Percentiles rank a stretch among this genome's conserved stretches.
Evolutionary conservation across 495 filamentous ascomycete genomes (phyloP).

Genomic region (Penicillium antarcticum): DNA sequence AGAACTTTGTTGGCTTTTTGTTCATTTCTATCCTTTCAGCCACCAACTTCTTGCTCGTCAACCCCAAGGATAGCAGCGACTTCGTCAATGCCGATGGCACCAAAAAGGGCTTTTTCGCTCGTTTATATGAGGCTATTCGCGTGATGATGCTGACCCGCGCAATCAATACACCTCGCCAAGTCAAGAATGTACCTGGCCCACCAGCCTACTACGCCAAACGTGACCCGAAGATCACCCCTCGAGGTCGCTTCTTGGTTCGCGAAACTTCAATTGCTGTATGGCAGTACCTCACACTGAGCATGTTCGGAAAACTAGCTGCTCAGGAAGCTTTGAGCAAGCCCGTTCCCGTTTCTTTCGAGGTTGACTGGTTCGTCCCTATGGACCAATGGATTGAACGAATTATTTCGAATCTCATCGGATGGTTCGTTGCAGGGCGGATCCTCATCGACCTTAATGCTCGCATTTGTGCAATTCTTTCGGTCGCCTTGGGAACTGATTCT

Average conservation of each 20-base stretch:
- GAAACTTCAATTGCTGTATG: conserved; percentile 14
- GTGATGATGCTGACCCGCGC: neutral
- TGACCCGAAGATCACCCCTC: neutral
- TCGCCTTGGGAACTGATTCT: conserved; percentile 1
- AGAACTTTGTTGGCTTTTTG: neutral
- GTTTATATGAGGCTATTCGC: neutral
- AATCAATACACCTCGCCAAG: conserved; percentile 15
- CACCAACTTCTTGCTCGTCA: conserved; percentile 10
- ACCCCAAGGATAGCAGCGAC: conserved; percentile 9
- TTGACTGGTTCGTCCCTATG: neutral
- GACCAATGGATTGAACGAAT: conserved; percentile 8
- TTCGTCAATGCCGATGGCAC: conserved; percentile 3
- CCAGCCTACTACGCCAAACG: conserved; percentile 11
- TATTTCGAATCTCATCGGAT: conserved; percentile 3
- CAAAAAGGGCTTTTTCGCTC: neutral
- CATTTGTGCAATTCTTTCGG: conserved; percentile 11
- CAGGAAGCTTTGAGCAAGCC: neutral
- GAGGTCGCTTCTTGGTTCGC: conserved; percentile 9
- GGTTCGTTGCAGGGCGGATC: conserved; percentile 11
- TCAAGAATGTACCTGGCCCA: conserved; percentile 11
- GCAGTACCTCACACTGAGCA: conserved; percentile 16
- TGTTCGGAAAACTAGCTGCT: neutral
- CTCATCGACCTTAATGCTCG: conserved; percentile 13
- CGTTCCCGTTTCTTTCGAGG: neutral
- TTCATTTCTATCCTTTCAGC: conserved; percentile 2